A percentile compares a stretch with the other conserved stretches of the same genome.
Conservation (phyloP, 2,329 filamentous ascomycete genomes). For the Claviceps purpurea region DNA sequence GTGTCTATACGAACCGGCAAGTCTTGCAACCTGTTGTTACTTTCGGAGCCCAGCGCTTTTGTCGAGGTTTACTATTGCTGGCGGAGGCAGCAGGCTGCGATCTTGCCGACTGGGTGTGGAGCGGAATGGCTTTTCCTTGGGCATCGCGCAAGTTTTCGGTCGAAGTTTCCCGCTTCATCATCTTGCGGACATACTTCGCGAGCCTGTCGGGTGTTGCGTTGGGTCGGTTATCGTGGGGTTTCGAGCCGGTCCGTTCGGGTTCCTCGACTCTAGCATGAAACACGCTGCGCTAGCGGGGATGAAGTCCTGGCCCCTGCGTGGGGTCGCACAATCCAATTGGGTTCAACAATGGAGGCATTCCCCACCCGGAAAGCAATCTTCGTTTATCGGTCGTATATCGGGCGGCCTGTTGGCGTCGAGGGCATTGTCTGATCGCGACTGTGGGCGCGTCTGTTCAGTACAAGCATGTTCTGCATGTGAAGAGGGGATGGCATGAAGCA, state of each 20-base stretch:
- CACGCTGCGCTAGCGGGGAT: neutral
- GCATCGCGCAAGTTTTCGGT: neutral
- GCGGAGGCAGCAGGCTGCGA: neutral
- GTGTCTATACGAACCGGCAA: slow-evolving; percentile 4
- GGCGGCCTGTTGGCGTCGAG: neutral
- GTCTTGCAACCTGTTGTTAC: slow-evolving; percentile 5
- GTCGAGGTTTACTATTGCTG: neutral
- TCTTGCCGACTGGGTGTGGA: neutral
- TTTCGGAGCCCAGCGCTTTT: slow-evolving; percentile 4
- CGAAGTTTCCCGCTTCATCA: neutral
- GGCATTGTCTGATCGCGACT: neutral
- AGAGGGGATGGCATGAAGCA: neutral
- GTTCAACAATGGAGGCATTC: neutral
- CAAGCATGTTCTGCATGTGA: neutral
- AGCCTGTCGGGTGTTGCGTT: neutral
- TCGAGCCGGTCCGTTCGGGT: neutral
- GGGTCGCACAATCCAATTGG: neutral
- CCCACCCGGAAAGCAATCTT: neutral
- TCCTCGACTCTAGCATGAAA: neutral
- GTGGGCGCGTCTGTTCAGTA: neutral
- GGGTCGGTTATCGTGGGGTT: neutral
- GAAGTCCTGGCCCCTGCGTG: neutral
- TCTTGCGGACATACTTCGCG: neutral
- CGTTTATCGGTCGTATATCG: neutral
- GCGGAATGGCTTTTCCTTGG: neutral